Percentiles rank a stretch among this genome's conserved stretches.
These are phyloP conservation scores for Lachancea thermotolerans DNA, from an alignment of 805 yeast species.

Conservation along the genomic window DNA sequence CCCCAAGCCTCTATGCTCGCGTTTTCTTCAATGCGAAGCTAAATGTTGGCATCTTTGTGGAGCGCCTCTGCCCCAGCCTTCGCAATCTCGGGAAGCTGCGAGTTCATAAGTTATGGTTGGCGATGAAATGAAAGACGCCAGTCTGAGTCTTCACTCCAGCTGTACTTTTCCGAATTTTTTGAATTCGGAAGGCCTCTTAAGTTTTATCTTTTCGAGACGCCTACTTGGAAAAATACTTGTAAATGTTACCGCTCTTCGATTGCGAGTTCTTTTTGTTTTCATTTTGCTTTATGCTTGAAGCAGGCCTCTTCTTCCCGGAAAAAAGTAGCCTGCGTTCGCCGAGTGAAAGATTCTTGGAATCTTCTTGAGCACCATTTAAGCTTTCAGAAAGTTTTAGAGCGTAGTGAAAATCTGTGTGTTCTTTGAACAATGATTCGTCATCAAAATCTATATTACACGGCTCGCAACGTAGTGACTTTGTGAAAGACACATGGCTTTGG, in stretches of 20 bases:
- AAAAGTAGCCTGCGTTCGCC: slow-evolving; percentile 27
- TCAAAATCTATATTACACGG: slow-evolving; percentile 19
- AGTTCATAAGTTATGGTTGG: no score
- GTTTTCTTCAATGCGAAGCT: no score
- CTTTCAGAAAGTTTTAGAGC: slow-evolving; percentile 44
- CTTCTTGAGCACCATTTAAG: slow-evolving; percentile 32
- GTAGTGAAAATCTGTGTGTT: slow-evolving; percentile 50
- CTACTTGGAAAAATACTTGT: slow-evolving; percentile 3
- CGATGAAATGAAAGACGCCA: no score
- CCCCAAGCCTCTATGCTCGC: no score
- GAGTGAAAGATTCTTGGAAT: slow-evolving; percentile 19
- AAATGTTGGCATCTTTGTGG: no score
- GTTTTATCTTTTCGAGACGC: neutral
- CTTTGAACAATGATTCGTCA: slow-evolving; percentile 23
- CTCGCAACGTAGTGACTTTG: slow-evolving; percentile 12
- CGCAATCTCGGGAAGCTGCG: no score
- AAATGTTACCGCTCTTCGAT: neutral
- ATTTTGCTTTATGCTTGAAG: neutral
- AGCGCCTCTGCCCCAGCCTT: no score
- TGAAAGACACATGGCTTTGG: no score
- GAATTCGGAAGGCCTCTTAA: no score
- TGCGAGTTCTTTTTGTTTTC: neutral
- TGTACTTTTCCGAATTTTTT: no score
- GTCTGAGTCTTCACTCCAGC: no score
- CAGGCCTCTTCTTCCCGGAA: slow-evolving; percentile 8